A percentile compares a stretch with the other conserved stretches of the same genome.
Conservation (phyloP, 768 basidiomycete species). For the Suillus lakei region DNA sequence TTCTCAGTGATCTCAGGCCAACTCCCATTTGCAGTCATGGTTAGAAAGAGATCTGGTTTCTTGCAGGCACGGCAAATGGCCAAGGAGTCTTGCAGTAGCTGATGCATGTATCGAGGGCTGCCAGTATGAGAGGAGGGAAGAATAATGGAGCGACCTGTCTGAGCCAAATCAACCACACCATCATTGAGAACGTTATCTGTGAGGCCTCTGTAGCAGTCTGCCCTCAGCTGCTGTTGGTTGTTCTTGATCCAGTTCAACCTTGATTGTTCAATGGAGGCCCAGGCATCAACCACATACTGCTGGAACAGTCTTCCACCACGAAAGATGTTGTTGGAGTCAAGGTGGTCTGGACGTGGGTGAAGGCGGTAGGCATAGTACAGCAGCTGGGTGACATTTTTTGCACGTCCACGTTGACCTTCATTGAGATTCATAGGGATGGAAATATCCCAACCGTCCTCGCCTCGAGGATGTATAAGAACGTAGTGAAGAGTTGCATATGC, state of each 20-base stretch:
- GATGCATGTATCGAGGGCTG: slow-evolving; percentile 46
- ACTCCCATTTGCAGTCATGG: no score
- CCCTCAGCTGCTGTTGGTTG: no score
- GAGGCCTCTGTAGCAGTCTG: no score
- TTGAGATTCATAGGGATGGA: slow-evolving; percentile 20
- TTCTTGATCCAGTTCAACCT: no score
- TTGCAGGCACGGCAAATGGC: slow-evolving; percentile 44
- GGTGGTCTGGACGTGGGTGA: no score
- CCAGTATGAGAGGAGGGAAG: slow-evolving; percentile 49
- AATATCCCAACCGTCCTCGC: slow-evolving; percentile 43
- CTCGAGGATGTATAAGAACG: slow-evolving; percentile 47
- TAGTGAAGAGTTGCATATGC: slow-evolving; percentile 46
- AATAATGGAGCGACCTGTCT: slow-evolving; percentile 39
- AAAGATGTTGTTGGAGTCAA: no score
- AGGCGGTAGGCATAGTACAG: slow-evolving; percentile 41
- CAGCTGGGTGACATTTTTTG: slow-evolving; percentile 32
- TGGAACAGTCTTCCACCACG: no score
- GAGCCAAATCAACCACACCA: slow-evolving; percentile 29
- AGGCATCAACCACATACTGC: no score
- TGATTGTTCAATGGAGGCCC: no score
- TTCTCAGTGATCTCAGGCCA: no score
- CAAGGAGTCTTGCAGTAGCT: slow-evolving; percentile 50
- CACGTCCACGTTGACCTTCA: not conserved
- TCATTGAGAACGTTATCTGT: slow-evolving; percentile 25
- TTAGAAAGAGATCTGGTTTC: no score